Evolutionary conservation across 768 basidiomycete species (phyloP), one percentile per base, ranked within the genome.

Genomic region (Brasilioporus rufonigricans): DNA sequence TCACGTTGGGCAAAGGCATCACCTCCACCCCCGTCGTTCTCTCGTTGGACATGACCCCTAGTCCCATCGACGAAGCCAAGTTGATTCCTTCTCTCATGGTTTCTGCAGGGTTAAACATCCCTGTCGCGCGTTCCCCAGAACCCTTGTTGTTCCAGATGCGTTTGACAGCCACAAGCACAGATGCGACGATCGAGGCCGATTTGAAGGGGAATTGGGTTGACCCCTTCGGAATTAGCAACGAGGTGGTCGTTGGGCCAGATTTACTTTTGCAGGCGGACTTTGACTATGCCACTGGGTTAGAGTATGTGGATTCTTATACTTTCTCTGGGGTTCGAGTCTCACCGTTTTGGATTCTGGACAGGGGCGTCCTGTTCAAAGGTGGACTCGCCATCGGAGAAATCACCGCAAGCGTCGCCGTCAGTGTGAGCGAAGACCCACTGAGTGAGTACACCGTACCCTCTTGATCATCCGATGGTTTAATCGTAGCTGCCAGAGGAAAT

Each of bases 371-470:
- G 6, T 51, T 56, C 38, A 46, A 18, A 35, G 49, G 55, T 26
- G 44, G 49, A 21, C 49, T 56, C 31, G 44, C 44, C 31, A 33
- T 51, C n/a, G 55, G 49, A n/a, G 39, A 24, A 21, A 44, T 35
- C 5, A 23, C 16, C 8, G 52, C 39, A 12, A 18, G 12, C 4
- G 56, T 44, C 18, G 13, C 24, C 3, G 43, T 53, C 19, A 53
- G 56, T 9, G 48, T 57, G 5, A 26, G 48, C 35, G 56, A 57
- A 49, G 52, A 57, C 26, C 56, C 56, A 1, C 3, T 27, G 33
- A 54, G 56, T 54, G 31, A 48, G 52, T 53, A n/a, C 23, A 29
- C n/a, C 0, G 3, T 24, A 10, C 10, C 12, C 18, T 12, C 21
- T 1, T 16, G 27, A 4, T 2, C 16, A 18, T 18, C 13, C 13